Evolutionary conservation across 2,329 filamentous ascomycete species (phyloP), one percentile per base, ranked within the genome.

Genomic region (Phialophora tarda): DNA sequence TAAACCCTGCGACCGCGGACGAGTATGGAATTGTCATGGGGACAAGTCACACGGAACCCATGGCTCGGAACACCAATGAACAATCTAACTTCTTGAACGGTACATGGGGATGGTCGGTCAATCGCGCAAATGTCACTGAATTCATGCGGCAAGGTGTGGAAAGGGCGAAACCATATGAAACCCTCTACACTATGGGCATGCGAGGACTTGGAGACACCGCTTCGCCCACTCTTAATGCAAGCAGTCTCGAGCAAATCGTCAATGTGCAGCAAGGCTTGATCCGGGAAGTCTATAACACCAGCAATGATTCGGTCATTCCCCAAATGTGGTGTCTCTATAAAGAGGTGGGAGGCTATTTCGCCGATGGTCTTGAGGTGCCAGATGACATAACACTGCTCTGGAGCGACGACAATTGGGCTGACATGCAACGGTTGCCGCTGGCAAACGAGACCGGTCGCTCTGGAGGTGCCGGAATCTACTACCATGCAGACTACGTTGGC

Each of bases 251-350:
- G 71, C 81, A 83, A 21, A 82, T 90, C 28, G 87, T 91, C 2
- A 72, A 80, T 2, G 83, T 85, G 34, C 88, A 91, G 74, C 82
- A 85, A 58, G 74, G 82, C 10, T 88, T 88, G 64, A 80, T 89
- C 51, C 80, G 79, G 23, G 81, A 84, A 2, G 84, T 89, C 0
- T 83, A 89, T 51, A 84, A 81, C 4, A 77, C 82, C 2, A 76
- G 76, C 1, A 77, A 85, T 54, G 80, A 84, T 44, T 76, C 82
- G 3, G 78, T 82, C 1, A 84, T 89, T 0, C 88, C 89, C 5
- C 89, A 91, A 76, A 83, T 88, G 77, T 91, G 89, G 88, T 90
- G 88, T 71, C 78, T 91, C 67, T 92, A 91, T 77, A 91, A 91
- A 74, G 89, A 92, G 74, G 88, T 92, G 1, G 88, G 89, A 77